These are phyloP conservation scores for Trypanosoma grayi DNA, from an alignment of 208 protist genomes.

Conservation along the genomic window DNA sequence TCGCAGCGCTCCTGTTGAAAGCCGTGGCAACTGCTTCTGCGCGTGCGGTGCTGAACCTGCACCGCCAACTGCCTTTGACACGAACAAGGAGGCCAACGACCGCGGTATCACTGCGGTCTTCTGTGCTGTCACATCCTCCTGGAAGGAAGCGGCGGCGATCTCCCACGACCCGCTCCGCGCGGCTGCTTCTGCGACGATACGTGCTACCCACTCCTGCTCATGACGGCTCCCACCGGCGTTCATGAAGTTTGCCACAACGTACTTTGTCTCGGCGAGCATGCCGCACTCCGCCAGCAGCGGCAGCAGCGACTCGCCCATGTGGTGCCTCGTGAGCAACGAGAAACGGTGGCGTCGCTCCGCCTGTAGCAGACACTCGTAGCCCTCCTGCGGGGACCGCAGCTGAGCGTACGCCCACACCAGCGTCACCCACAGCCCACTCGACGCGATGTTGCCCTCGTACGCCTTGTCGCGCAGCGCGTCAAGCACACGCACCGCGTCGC, in stretches of 20 bases:
- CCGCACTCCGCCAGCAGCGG: constrained; percentile 54
- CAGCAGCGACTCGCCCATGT: constrained; percentile 68
- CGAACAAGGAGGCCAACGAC: constrained; percentile 13
- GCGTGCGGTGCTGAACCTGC: not conserved
- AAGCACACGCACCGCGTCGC: constrained; percentile 24
- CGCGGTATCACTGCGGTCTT: not conserved
- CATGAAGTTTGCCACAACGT: constrained; percentile 39
- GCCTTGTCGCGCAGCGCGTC: constrained; percentile 58
- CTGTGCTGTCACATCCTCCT: not conserved
- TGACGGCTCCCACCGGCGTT: constrained; percentile 11
- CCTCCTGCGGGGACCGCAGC: constrained; percentile 39
- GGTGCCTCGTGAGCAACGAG: constrained; percentile 49
- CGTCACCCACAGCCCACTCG: constrained; percentile 62
- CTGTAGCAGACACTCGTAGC: constrained; percentile 53
- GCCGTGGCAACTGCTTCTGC: not conserved
- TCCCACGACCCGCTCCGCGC: constrained; percentile 57
- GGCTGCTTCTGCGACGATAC: constrained; percentile 70
- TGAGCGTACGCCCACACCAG: constrained; percentile 73
- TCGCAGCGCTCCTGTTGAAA: constrained; percentile 19
- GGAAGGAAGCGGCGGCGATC: constrained; percentile 16
- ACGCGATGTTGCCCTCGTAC: constrained; percentile 66
- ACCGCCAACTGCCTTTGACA: not conserved
- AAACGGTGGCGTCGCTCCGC: constrained; percentile 43
- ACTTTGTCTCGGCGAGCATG: constrained; percentile 33
- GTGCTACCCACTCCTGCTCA: constrained; percentile 21